Conservation (phyloP, 129 eudicot genomes). For the Pittosporum tobira region DNA sequence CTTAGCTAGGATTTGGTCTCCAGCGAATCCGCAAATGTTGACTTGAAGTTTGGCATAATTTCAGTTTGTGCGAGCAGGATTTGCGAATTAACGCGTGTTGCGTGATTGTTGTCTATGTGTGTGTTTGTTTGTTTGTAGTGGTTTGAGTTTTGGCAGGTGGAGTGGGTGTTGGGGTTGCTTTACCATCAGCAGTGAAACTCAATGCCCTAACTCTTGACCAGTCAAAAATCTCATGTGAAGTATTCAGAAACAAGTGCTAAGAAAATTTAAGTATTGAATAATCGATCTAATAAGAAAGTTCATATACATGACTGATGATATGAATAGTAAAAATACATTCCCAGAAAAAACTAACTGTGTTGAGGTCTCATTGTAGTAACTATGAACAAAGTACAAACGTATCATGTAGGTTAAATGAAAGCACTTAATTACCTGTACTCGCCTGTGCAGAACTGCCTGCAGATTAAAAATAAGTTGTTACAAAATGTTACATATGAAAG, state of each 20-base stretch:
- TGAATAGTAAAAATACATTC: neutral
- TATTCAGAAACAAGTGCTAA: neutral
- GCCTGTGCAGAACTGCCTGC: slow-evolving; percentile 93
- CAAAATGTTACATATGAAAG: neutral
- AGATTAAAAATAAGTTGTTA: neutral
- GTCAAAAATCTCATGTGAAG: neutral
- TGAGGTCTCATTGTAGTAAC: neutral
- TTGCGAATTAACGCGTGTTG: too few relatives aligned
- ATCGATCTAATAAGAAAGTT: neutral
- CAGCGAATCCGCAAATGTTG: too few relatives aligned
- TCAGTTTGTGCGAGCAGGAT: too few relatives aligned
- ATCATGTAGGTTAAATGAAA: neutral
- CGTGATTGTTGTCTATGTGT: too few relatives aligned
- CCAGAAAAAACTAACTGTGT: neutral
- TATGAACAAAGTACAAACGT: too few relatives aligned
- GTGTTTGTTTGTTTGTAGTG: too few relatives aligned
- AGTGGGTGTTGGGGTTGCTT: neutral
- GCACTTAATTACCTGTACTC: slow-evolving; percentile 48
- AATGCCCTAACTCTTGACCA: neutral
- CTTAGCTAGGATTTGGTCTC: too few relatives aligned
- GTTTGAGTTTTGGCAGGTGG: too few relatives aligned
- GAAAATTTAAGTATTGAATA: neutral
- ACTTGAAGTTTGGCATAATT: too few relatives aligned
- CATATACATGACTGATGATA: too few relatives aligned
- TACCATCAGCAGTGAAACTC: neutral